A percentile compares a stretch with the other conserved stretches of the same genome.
phyloP scores from a whole-genome alignment of 495 filamentous ascomycete genomes.

The Penicillium goetzii region DNA sequence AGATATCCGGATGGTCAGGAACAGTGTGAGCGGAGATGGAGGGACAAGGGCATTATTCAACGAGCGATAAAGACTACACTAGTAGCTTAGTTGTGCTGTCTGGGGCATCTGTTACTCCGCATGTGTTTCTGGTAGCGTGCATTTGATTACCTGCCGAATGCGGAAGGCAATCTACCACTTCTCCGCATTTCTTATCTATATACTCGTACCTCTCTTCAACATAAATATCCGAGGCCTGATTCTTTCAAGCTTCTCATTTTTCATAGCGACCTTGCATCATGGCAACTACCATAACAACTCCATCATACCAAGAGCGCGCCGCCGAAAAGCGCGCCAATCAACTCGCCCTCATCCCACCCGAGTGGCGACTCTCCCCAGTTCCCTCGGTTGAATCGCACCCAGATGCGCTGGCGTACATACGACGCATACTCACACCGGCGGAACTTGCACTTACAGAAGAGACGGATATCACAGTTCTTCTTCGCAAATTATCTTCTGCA shows the following conservation, averaged over 20 bases:
- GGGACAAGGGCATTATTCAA: conserved; percentile 13
- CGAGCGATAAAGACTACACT: neutral
- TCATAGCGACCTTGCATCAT: neutral
- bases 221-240: conserved; percentile 10
- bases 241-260: neutral
- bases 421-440: conserved; percentile 45
- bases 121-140: neutral
- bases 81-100: neutral
- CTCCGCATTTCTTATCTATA: conserved; percentile 27
- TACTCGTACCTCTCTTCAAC: neutral
- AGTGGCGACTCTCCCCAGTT: conserved; percentile 37
- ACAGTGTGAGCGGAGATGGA: conserved; percentile 35
- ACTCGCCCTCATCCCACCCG: conserved; percentile 36
- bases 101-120: neutral
- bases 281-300: conserved; percentile 1
- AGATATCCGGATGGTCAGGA: conserved; percentile 38
- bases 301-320: conserved; percentile 32
- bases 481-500: conserved; percentile 47
- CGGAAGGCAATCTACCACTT: conserved; percentile 24
- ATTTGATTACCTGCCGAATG: conserved; percentile 31
- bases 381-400: conserved; percentile 29
- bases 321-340: conserved; percentile 36
- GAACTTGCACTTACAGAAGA: conserved; percentile 58
- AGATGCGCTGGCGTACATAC: conserved; percentile 28
- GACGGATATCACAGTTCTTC: conserved; percentile 44